These are phyloP conservation scores for Periconia sp. DNA, from an alignment of 2,329 filamentous ascomycete species.

Conservation along the genomic window DNA sequence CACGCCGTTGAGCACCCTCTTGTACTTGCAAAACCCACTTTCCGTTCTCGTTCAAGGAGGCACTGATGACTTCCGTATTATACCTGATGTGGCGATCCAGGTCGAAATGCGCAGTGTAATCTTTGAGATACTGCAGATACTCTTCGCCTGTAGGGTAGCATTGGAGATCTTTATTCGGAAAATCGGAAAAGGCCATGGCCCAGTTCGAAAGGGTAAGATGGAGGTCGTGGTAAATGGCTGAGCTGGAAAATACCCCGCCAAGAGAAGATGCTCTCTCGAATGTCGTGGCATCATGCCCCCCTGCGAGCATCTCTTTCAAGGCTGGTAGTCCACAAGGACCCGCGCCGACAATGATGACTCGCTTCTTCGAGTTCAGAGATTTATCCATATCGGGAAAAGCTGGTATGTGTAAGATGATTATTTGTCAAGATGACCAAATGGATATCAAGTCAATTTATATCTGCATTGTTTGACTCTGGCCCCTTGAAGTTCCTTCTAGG, in stretches of 20 bases:
- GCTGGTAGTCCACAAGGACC: slow-evolving; percentile 5
- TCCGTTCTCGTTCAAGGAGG: not conserved
- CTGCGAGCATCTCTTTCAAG: slow-evolving; percentile 2
- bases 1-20: not conserved
- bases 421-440: no score
- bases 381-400: not conserved
- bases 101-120: slow-evolving; percentile 5
- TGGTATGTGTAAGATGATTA: no score
- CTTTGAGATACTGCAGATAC: slow-evolving; percentile 4
- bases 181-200: slow-evolving; percentile 10
- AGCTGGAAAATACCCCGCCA: slow-evolving; percentile 6
- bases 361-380: not conserved
- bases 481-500: no score
- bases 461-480: no score
- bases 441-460: no score
- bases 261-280: not conserved
- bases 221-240: slow-evolving; percentile 5
- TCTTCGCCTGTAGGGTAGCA: slow-evolving; percentile 5
- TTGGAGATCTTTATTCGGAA: not conserved
- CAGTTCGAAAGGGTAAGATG: slow-evolving; percentile 8
- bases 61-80: slow-evolving; percentile 2
- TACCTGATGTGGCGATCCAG: slow-evolving; percentile 5
- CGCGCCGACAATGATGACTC: slow-evolving; percentile 5
- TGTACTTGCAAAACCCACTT: slow-evolving; percentile 1
- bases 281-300: slow-evolving; percentile 4